Percentiles rank a stretch among this genome's conserved stretches.
phyloP scores from a whole-genome alignment of 2,329 filamentous ascomycete species.

The Corynespora cassiicola region DNA sequence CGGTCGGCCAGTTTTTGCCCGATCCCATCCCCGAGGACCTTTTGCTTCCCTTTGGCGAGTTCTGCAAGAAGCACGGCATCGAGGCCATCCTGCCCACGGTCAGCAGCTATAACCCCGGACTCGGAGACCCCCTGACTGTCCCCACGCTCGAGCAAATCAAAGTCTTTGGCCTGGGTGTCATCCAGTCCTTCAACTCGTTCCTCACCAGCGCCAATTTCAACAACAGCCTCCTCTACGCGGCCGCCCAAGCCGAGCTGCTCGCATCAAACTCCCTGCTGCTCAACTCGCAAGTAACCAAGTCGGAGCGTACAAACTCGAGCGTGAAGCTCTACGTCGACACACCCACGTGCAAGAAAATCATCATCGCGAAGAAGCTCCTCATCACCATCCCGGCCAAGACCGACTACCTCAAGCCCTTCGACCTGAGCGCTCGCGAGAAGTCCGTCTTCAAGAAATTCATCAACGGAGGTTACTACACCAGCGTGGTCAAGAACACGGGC shows the following conservation, averaged over 20 bases:
- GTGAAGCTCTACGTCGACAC: too few species aligned
- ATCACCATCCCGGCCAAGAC: slow-evolving; percentile 51
- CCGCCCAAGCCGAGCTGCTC: slow-evolving; percentile 14
- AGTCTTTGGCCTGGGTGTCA: slow-evolving; percentile 17
- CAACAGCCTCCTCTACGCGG: slow-evolving; percentile 29
- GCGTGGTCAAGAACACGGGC: slow-evolving; percentile 46
- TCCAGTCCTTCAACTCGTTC: slow-evolving; percentile 19
- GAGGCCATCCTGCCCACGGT: slow-evolving; percentile 48
- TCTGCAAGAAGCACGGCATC: slow-evolving; percentile 57
- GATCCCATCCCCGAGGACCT: slow-evolving; percentile 55
- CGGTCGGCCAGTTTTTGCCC: slow-evolving; percentile 53
- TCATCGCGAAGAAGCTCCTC: slow-evolving; percentile 50
- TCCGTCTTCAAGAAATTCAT: slow-evolving; percentile 47
- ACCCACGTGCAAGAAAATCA: slow-evolving; percentile 20
- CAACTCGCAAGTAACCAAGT: slow-evolving; percentile 5
- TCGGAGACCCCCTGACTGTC: slow-evolving; percentile 50
- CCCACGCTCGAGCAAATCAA: slow-evolving; percentile 57
- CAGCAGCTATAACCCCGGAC: slow-evolving; percentile 51
- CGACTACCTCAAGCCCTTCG: slow-evolving; percentile 42
- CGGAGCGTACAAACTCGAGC: slow-evolving; percentile 1
- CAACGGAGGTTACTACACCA: slow-evolving; percentile 48
- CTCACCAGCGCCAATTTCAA: slow-evolving; percentile 18
- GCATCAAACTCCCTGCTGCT: slow-evolving; percentile 9
- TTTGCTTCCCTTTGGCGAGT: slow-evolving; percentile 55
- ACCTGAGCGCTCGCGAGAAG: slow-evolving; percentile 43